Percentiles rank a stretch among this genome's conserved stretches.
phyloP scores from a whole-genome alignment of 495 filamentous ascomycete species.

The Massariosphaeria phaeospora region DNA sequence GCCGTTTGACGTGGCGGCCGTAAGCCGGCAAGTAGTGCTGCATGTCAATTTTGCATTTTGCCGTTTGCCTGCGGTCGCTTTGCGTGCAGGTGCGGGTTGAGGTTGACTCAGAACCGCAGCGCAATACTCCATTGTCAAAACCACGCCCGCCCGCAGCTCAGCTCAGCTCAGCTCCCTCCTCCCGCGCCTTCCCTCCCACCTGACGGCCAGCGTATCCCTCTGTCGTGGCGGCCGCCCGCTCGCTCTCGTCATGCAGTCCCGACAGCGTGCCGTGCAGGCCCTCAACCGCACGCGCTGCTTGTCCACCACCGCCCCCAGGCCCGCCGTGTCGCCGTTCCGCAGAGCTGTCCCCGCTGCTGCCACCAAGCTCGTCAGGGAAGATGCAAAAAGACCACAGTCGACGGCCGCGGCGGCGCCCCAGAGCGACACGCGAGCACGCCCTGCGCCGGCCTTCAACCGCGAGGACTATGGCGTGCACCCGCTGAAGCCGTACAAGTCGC shows the following conservation, averaged over 20 bases:
- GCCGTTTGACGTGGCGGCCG: not conserved
- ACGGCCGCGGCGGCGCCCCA: slow-evolving; percentile 35
- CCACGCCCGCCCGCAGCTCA: not conserved
- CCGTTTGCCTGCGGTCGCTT: too few species aligned
- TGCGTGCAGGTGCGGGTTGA: not conserved
- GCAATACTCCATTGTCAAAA: too few species aligned
- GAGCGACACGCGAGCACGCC: slow-evolving; percentile 32
- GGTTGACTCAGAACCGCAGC: not conserved
- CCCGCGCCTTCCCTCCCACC: not conserved
- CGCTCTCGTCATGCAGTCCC: slow-evolving; percentile 17
- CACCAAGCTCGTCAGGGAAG: slow-evolving; percentile 28
- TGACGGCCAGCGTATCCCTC: slow-evolving; percentile 9
- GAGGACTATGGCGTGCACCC: slow-evolving; percentile 41
- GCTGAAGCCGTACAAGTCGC: slow-evolving; percentile 37
- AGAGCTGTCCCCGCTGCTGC: slow-evolving; percentile 27
- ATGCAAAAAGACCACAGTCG: slow-evolving; percentile 33
- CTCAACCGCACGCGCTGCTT: slow-evolving; percentile 25
- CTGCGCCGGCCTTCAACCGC: slow-evolving; percentile 44
- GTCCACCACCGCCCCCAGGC: slow-evolving; percentile 27
- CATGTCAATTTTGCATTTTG: too few species aligned
- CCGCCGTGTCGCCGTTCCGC: slow-evolving; percentile 39
- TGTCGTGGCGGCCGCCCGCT: not conserved
- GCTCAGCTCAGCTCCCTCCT: not conserved
- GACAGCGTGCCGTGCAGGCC: slow-evolving; percentile 16
- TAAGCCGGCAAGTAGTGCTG: too few species aligned